Evolutionary conservation across 2,329 filamentous ascomycete genomes (phyloP).

Genomic region (Claviceps digitariae): DNA sequence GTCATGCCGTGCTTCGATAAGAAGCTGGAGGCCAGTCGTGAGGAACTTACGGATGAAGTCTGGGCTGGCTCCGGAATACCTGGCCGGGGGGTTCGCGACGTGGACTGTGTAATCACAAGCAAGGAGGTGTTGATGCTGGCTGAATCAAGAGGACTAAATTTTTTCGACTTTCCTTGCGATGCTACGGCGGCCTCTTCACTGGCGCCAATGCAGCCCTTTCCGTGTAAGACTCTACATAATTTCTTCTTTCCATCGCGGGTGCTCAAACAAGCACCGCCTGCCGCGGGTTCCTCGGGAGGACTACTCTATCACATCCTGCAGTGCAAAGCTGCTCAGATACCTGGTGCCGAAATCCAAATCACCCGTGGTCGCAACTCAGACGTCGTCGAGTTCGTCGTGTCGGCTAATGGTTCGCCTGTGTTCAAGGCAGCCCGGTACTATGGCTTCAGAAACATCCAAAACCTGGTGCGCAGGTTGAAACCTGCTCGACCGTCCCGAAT

Average conservation of each 20-base stretch:
- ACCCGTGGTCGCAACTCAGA: slow-evolving; percentile 77
- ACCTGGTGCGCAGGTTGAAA: slow-evolving; percentile 83
- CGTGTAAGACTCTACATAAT: slow-evolving; percentile 52
- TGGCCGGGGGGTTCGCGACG: slow-evolving; percentile 58
- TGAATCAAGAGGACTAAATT: slow-evolving; percentile 62
- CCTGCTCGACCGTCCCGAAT: slow-evolving; percentile 66
- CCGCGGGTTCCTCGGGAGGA: slow-evolving; percentile 73
- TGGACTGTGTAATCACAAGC: slow-evolving; percentile 96
- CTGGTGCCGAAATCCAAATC: slow-evolving; percentile 57
- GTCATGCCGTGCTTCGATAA: slow-evolving; percentile 99
- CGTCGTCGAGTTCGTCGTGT: slow-evolving; percentile 72
- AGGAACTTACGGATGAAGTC: slow-evolving; percentile 71
- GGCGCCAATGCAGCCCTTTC: slow-evolving; percentile 42
- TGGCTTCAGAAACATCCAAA: slow-evolving; percentile 96
- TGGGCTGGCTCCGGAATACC: slow-evolving; percentile 46
- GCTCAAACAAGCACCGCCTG: slow-evolving; percentile 30
- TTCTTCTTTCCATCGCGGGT: slow-evolving; percentile 58
- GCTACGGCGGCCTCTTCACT: slow-evolving; percentile 28
- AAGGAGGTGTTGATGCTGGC: slow-evolving; percentile 88
- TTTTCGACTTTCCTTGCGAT: slow-evolving; percentile 43
- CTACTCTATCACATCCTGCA: slow-evolving; percentile 77
- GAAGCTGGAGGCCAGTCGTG: slow-evolving; percentile 88
- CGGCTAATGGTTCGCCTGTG: slow-evolving; percentile 40
- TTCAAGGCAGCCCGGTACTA: slow-evolving; percentile 86
- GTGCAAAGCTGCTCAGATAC: slow-evolving; percentile 55